Conservation (phyloP, 371 early-diverging fungal species). For the Vairimorpha apis region DNA sequence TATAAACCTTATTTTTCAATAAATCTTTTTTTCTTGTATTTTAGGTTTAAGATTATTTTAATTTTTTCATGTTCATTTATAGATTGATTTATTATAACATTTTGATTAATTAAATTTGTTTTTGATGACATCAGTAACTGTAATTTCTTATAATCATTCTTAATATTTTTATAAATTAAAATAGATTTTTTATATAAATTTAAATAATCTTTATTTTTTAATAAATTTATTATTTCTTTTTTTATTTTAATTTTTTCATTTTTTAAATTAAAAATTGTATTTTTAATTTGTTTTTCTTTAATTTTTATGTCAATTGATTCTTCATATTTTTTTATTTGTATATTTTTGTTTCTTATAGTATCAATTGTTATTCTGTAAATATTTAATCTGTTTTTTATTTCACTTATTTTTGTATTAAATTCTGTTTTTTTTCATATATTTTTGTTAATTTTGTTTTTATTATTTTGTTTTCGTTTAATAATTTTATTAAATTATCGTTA, state of each 20-base stretch:
- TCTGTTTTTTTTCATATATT: slow-evolving; percentile 13
- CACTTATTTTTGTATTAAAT: slow-evolving; percentile 21
- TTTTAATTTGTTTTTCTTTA: not conserved
- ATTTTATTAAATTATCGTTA: slow-evolving; percentile 23
- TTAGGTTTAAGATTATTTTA: slow-evolving; percentile 21
- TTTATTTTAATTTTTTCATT: slow-evolving; percentile 13
- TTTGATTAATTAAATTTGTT: not conserved
- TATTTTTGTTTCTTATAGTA: not conserved
- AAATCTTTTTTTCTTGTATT: slow-evolving; percentile 2
- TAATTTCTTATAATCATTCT: slow-evolving; percentile 7
- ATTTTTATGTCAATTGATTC: not conserved
- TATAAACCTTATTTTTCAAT: slow-evolving; percentile 16
- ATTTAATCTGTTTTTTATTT: slow-evolving; percentile 33
- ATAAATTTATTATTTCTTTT: not conserved
- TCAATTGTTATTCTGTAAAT: slow-evolving; percentile 10
- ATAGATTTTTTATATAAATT: not conserved
- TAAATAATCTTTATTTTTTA: slow-evolving; percentile 8
- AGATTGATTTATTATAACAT: not conserved
- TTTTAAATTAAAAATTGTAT: not conserved
- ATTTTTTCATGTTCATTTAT: slow-evolving; percentile 3
- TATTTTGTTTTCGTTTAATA: slow-evolving; percentile 15
- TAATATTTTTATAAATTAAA: slow-evolving; percentile 1
- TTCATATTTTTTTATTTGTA: slow-evolving; percentile 2
- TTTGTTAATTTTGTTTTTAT: slow-evolving; percentile 1
- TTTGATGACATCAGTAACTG: not conserved